Evolutionary conservation across 805 yeast species (phyloP).

Genomic region (Kurtzmaniella cleridarum): DNA sequence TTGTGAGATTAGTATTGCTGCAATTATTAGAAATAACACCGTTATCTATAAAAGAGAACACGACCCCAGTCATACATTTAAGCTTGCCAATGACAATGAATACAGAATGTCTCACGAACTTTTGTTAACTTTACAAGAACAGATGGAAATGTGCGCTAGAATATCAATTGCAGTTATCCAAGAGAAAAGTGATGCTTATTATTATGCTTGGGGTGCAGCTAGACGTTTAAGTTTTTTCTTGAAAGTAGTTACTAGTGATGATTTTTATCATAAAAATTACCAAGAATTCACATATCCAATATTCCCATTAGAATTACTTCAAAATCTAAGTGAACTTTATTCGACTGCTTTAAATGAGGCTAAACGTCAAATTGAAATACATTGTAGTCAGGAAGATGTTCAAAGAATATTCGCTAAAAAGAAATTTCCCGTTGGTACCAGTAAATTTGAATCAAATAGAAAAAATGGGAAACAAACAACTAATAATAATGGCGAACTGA

Average conservation of each 20-base stretch:
- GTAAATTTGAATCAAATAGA: not conserved
- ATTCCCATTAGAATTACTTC: conserved; percentile 9
- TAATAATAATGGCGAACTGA: no score
- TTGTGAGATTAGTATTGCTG: conserved; percentile 12
- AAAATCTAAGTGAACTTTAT: conserved; percentile 11
- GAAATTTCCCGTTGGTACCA: not conserved
- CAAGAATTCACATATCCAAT: conserved; percentile 1
- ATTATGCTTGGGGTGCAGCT: conserved; percentile 55
- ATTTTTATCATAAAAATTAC: conserved; percentile 12
- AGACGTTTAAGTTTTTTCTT: conserved; percentile 43
- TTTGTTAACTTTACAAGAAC: not conserved
- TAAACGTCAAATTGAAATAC: conserved; percentile 5
- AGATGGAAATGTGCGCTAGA: conserved; percentile 7
- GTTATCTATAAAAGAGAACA: conserved; percentile 1
- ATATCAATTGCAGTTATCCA: conserved; percentile 14
- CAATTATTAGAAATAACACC: conserved; percentile 5
- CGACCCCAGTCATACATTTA: conserved; percentile 1
- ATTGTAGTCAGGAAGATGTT: conserved; percentile 1
- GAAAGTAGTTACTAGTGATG: conserved; percentile 23
- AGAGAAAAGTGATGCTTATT: conserved; percentile 45
- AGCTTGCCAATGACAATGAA: conserved; percentile 2
- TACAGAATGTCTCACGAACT: conserved; percentile 2
- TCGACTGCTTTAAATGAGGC: conserved; percentile 1
- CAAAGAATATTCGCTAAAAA: not conserved
- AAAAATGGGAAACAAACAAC: no score